Evolutionary conservation across 1,284 basidiomycete genomes (phyloP).

Genomic region (Heterobasidion annosum): DNA sequence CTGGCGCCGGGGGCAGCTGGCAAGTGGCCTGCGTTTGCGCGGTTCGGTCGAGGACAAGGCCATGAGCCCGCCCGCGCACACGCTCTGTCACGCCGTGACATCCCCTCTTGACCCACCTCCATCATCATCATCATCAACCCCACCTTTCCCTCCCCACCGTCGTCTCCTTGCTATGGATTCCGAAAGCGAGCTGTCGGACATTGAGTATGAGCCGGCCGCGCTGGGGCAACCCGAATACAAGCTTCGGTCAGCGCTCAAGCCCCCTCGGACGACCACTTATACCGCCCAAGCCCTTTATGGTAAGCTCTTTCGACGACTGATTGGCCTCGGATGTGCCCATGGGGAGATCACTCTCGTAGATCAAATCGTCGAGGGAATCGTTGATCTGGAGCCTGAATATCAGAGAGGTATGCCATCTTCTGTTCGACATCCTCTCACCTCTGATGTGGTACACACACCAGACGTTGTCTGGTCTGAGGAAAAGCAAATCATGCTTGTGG

Average conservation of each 20-base stretch:
- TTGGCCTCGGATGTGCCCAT: not conserved
- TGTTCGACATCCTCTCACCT: not conserved
- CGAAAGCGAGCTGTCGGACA: constrained; percentile 33
- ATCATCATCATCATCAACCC: not conserved
- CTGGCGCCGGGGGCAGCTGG: no score
- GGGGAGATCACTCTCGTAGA: constrained; percentile 26
- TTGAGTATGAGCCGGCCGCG: constrained; percentile 17
- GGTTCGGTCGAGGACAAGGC: not conserved
- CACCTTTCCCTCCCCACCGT: not conserved
- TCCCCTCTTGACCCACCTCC: not conserved
- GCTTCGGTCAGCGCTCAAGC: constrained; percentile 46
- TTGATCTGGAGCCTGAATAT: constrained; percentile 66
- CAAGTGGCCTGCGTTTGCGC: no score
- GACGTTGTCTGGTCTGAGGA: constrained; percentile 61
- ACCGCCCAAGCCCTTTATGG: constrained; percentile 59
- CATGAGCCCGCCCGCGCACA: not conserved
- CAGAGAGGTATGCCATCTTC: constrained; percentile 47
- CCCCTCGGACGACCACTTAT: constrained; percentile 59
- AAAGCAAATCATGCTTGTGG: constrained; percentile 28
- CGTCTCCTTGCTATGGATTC: not conserved
- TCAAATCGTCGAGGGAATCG: constrained; percentile 47
- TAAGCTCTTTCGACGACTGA: constrained; percentile 13
- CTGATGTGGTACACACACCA: constrained; percentile 14
- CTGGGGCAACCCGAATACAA: constrained; percentile 26
- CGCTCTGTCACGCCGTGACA: not conserved